Base-by-base conservation (phyloP, 2,329 filamentous ascomycete genomes). In the Amauroascus verrucosus region DNA sequence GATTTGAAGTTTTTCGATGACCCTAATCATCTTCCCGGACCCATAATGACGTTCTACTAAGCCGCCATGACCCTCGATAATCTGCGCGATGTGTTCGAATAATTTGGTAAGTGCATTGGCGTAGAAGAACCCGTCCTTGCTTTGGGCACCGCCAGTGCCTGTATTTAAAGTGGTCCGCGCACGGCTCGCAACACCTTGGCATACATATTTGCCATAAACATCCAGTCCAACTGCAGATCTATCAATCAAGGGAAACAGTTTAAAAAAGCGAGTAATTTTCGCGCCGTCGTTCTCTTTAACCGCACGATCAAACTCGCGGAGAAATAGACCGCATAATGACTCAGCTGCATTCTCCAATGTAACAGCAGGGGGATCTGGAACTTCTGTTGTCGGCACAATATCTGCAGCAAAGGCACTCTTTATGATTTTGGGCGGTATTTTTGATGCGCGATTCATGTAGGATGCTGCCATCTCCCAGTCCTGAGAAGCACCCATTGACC, bases 381-480 rank as follows among this genome's bases (percentile, higher is more conserved):
- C 89, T 72, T 98, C 93, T 5, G 94, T 87, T 1, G 88, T 97
- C 0, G 93, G 93, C 7, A 98, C 93, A 65, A 95, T 91, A 59
- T 88, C 82, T 33, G 90, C 85, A 0, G 93, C 91, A 66, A 98
- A 98, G 14, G 82, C 80, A 24, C 93, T 88, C 60, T 85, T 79
- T 48, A 90, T 77, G 48, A 98, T 91, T 1, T 85, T 77, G 48
- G 83, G 78, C 0, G 91, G 90, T 11, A 98, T 83, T 60, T 85
- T 83, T 56, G 83, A 83, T 6, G 93, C 90, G 43, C 91, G 81
- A 58, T 86, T 82, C 55, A 98, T 78, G 68, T 97, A 97, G 45
- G 80, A 86, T 1, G 93, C 93, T 2, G 93, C 93, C 2, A 88
- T 93, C 70, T 98, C 93, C 93, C 93, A 98, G 72, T 98, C 93